Evolutionary conservation across 805 yeast species (phyloP).

Genomic region (Maudiozyma pseudohumilis): DNA sequence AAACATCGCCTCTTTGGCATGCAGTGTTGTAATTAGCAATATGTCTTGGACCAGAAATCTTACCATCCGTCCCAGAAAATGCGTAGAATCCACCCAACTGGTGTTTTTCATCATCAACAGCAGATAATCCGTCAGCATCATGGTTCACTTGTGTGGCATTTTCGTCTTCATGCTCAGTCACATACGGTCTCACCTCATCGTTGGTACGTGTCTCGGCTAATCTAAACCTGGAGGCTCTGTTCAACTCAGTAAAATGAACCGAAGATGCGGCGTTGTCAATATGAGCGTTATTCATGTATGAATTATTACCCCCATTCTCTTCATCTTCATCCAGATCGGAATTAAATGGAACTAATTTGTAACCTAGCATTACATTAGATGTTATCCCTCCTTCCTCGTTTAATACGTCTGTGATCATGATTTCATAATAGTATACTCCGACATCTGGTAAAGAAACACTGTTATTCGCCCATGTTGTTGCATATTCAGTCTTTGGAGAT

Average conservation of each 20-base stretch:
- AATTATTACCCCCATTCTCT: background rate
- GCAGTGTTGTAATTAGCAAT: conserved; percentile 16
- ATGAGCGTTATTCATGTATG: conserved; percentile 2
- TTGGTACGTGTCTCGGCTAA: background rate
- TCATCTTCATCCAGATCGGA: background rate
- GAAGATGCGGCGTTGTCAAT: conserved; percentile 3
- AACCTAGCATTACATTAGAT: conserved; percentile 25
- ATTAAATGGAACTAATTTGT: conserved; percentile 11
- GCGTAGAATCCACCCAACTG: conserved; percentile 16
- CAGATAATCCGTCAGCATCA: background rate
- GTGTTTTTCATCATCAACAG: background rate
- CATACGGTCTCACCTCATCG: background rate
- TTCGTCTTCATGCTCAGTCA: background rate
- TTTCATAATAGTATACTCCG: conserved; percentile 25
- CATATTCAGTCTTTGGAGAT: conserved; percentile 18
- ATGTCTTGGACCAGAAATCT: conserved; percentile 18
- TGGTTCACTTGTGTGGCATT: background rate
- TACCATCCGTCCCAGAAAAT: conserved; percentile 25
- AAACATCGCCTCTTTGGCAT: conserved; percentile 49
- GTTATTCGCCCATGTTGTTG: conserved; percentile 23
- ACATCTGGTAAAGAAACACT: conserved; percentile 14
- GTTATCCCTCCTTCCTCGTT: conserved; percentile 21
- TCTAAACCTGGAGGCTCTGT: too few relatives aligned
- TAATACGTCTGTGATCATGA: conserved; percentile 19
- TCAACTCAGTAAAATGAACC: conserved; percentile 4